Evolutionary conservation across 164 flowering plant genomes (phyloP).

Genomic region (Litsea cubeba): DNA sequence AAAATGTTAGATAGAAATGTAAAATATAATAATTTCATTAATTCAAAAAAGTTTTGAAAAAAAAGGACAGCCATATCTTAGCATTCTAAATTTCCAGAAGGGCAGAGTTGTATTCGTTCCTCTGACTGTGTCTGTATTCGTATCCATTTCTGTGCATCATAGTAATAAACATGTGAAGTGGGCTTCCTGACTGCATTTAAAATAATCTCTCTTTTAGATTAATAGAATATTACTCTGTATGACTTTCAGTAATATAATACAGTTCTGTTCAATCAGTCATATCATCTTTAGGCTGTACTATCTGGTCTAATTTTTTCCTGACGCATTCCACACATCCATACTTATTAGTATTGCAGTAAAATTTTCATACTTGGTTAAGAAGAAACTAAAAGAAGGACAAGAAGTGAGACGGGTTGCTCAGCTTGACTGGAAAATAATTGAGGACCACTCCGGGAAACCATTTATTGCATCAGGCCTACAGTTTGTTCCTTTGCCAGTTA

Average conservation of each 20-base stretch:
- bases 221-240: neutral
- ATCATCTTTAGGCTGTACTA: neutral
- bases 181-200: too few species aligned
- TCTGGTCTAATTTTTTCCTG: neutral
- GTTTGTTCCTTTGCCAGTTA: conserved; percentile 90
- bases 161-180: too few species aligned
- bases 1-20: too few species aligned
- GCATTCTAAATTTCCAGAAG: too few species aligned
- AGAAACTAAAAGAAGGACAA: conserved; percentile 70
- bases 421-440: conserved; percentile 80
- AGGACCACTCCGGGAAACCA: conserved; percentile 48
- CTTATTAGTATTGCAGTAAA: conserved; percentile 58
- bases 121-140: too few species aligned
- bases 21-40: too few species aligned
- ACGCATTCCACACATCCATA: neutral
- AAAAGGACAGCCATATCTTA: too few species aligned
- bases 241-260: too few species aligned
- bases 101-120: too few species aligned
- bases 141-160: too few species aligned
- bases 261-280: neutral
- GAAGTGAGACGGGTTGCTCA: conserved; percentile 87
- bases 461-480: conserved; percentile 80
- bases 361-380: conserved; percentile 79
- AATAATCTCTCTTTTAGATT: neutral
- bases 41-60: too few species aligned